phyloP scores from a whole-genome alignment of 2,329 filamentous ascomycete genomes.

The Balansia obtecta region DNA sequence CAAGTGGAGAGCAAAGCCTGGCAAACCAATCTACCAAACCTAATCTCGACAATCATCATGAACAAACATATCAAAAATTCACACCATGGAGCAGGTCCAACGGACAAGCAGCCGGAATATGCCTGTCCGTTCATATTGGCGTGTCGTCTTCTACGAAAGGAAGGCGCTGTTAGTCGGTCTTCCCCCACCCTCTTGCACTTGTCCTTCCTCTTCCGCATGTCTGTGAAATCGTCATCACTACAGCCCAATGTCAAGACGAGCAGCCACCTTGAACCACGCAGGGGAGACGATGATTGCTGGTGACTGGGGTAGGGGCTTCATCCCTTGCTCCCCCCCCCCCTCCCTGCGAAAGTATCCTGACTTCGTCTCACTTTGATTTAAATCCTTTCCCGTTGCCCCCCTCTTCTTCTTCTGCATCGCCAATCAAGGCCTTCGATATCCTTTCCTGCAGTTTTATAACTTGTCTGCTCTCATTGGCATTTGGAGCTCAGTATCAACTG shows the following conservation, averaged over 20 bases:
- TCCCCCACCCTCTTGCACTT: background rate
- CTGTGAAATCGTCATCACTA: slow-evolving; percentile 1
- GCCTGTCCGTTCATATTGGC: background rate
- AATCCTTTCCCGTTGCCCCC: background rate
- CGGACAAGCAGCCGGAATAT: background rate
- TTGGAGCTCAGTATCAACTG: background rate
- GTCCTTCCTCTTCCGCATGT: background rate
- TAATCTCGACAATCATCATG: slow-evolving; percentile 16
- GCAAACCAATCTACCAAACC: slow-evolving; percentile 11
- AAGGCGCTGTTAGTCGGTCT: slow-evolving; percentile 2
- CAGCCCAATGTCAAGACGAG: background rate
- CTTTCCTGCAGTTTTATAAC: background rate
- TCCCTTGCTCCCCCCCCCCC: background rate
- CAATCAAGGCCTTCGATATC: background rate
- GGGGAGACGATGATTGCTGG: background rate
- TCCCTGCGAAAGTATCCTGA: slow-evolving; percentile 1
- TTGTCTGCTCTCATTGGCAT: background rate
- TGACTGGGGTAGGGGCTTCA: background rate
- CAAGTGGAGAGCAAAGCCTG: background rate
- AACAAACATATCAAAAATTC: background rate
- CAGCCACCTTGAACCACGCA: background rate
- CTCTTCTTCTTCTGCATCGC: slow-evolving; percentile 2
- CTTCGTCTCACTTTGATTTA: background rate
- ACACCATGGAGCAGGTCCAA: background rate
- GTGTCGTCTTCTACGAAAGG: background rate